Evolutionary conservation across 2,329 filamentous ascomycete genomes (phyloP).

Genomic region (Blastomyces gilchristii): DNA sequence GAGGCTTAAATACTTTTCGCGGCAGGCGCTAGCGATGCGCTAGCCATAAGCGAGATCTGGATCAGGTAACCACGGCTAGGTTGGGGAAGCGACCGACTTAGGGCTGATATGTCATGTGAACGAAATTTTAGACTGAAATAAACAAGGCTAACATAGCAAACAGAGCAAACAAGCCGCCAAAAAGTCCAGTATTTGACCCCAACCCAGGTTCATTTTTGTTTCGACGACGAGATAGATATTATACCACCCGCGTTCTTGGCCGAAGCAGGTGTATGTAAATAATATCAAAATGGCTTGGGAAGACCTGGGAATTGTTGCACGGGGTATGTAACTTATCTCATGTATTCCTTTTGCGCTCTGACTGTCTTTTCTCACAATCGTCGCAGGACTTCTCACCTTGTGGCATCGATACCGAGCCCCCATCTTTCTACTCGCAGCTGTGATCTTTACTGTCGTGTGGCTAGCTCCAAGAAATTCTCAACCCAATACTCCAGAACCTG

Average conservation of each 20-base stretch:
- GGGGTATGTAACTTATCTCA: background rate
- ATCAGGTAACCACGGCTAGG: no score
- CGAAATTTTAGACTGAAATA: background rate
- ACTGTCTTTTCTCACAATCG: background rate
- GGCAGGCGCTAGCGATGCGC: background rate
- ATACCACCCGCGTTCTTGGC: background rate
- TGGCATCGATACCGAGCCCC: constrained; percentile 8
- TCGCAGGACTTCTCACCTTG: constrained; percentile 4
- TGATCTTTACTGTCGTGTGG: background rate
- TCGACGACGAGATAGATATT: no score
- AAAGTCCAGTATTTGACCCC: background rate
- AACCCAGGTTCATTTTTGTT: background rate
- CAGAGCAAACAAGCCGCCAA: background rate
- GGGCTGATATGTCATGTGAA: background rate
- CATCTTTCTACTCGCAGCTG: constrained; percentile 1
- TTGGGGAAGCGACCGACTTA: background rate
- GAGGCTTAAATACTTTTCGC: constrained; percentile 14
- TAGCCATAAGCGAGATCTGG: background rate
- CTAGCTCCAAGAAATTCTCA: background rate
- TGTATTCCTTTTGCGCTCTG: background rate
- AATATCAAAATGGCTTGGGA: background rate
- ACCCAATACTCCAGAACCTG: background rate
- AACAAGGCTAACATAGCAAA: background rate
- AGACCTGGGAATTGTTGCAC: background rate
- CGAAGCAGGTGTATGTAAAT: background rate